Base-by-base conservation (phyloP, 306 rosid species). In the Sesbania bispinosa region DNA sequence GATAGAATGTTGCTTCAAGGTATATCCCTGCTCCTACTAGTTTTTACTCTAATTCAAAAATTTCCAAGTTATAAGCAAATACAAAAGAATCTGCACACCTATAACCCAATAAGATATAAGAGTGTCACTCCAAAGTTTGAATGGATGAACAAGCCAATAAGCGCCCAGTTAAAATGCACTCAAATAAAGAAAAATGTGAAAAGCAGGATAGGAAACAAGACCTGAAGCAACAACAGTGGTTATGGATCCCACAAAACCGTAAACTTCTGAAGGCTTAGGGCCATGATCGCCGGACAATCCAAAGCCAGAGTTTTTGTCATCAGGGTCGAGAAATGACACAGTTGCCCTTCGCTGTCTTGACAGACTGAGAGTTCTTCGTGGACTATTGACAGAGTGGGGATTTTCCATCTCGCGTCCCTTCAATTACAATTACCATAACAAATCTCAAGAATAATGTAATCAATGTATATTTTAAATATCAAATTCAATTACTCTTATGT, bases 231-330 rank as follows among this genome's bases (percentile, higher is more conserved):
- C 97, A 43, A 87, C 85, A 19, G 92, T 85, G 6, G 94, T 84
- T 77, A 90, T 93, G 51, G 96, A 90, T 30, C 98, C 96, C 2
- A 93, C 96, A 76, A 93, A 90, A 35, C 98, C 97, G 23, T 93
- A 93, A 73, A 88, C 96, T 77, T 93, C 97, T 1, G 92, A 89
- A 71, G 96, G 93, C 76, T 90, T 93, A 54, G 90, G 94, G 27
- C 97, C 96, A 65, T 87, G 96, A 5, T 86, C 92, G 1, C 86
- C 88, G 16, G 92, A 87, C 63, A 86, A 43, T 16, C 84, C 92
- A 39, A 85, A 84, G 38, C 88, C 85, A 21, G 88, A 73, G 18
- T 73, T 79, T 85, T 55, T 84, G 18, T 76, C 86, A 62, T 87
- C 94, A 2, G 76, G 36, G 18, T 84, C 89, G 1, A 53, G 73